Conservation (phyloP, 2,329 filamentous ascomycete species). For the Lachnellula cervina region DNA sequence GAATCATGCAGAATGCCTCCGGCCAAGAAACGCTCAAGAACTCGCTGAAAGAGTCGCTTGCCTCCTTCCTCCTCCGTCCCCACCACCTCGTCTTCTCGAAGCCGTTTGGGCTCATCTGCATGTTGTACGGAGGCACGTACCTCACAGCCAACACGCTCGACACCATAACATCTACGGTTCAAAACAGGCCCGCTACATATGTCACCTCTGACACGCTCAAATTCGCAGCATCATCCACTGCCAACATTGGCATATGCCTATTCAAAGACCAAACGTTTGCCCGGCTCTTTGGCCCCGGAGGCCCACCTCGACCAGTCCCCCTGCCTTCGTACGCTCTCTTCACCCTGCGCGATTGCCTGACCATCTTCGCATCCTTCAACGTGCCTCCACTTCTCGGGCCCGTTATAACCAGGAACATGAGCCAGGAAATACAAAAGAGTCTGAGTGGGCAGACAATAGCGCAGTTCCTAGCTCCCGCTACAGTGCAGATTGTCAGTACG, state of each 20-base stretch:
- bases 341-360: conserved; percentile 76
- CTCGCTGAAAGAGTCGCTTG: conserved; percentile 56
- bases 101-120: conserved; percentile 64
- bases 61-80: conserved; percentile 53
- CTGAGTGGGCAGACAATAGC: conserved; percentile 58
- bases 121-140: conserved; percentile 85
- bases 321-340: conserved; percentile 72
- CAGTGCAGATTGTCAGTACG: conserved; percentile 73
- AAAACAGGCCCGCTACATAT: conserved; percentile 49
- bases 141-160: conserved; percentile 83
- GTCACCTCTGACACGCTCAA: conserved; percentile 74
- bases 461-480: conserved; percentile 76
- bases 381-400: conserved; percentile 76
- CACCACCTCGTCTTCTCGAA: conserved; percentile 57
- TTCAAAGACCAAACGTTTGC: conserved; percentile 89
- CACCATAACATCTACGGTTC: conserved; percentile 64
- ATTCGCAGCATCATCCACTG: conserved; percentile 72
- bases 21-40: conserved; percentile 55
- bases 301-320: conserved; percentile 54
- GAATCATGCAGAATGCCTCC: conserved; percentile 78
- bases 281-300: conserved; percentile 68
- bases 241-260: conserved; percentile 80
- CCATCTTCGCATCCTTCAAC: conserved; percentile 91
- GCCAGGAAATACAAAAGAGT: conserved; percentile 45
- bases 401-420: conserved; percentile 51